Conservation (phyloP, 257 asterid species). For the Petunia secreta region DNA sequence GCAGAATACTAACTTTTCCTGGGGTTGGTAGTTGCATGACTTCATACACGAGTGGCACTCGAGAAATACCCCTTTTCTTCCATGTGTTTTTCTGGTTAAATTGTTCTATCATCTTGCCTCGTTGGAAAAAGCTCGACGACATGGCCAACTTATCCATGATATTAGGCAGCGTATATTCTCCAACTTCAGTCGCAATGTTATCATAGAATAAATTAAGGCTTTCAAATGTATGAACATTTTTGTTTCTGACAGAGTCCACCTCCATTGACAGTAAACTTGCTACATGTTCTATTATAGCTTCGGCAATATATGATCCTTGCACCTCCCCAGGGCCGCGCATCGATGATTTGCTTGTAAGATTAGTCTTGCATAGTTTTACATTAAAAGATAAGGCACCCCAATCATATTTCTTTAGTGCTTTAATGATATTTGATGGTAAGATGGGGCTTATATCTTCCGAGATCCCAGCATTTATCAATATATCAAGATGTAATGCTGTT, state of each 20-base stretch:
- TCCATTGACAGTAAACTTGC: conserved; percentile 55
- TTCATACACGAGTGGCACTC: conserved; percentile 57
- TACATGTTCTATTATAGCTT: conserved; percentile 65
- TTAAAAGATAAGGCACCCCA: conserved; percentile 76
- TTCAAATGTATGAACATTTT: conserved; percentile 63
- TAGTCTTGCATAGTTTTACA: conserved; percentile 72
- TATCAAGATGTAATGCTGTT: conserved; percentile 69
- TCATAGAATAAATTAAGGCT: conserved; percentile 54
- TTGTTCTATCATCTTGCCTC: conserved; percentile 40
- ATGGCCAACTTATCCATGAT: conserved; percentile 64
- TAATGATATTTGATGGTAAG: conserved; percentile 46
- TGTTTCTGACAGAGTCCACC: conserved; percentile 52
- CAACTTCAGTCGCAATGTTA: conserved; percentile 37
- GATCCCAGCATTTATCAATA: conserved; percentile 69
- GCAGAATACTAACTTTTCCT: conserved; percentile 70
- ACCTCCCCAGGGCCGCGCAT: conserved; percentile 87
- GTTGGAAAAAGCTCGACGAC: conserved; percentile 45
- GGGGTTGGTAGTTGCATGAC: conserved; percentile 48
- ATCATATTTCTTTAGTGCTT: conserved; percentile 60
- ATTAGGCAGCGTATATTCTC: conserved; percentile 56
- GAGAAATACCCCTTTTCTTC: conserved; percentile 72
- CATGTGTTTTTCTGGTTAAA: conserved; percentile 52
- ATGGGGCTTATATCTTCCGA: conserved; percentile 55
- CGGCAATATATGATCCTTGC: conserved; percentile 74
- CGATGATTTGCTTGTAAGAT: conserved; percentile 61